Evolutionary conservation across 2,329 filamentous ascomycete species (phyloP).

Genomic region (Penicillium hesseltinei): DNA sequence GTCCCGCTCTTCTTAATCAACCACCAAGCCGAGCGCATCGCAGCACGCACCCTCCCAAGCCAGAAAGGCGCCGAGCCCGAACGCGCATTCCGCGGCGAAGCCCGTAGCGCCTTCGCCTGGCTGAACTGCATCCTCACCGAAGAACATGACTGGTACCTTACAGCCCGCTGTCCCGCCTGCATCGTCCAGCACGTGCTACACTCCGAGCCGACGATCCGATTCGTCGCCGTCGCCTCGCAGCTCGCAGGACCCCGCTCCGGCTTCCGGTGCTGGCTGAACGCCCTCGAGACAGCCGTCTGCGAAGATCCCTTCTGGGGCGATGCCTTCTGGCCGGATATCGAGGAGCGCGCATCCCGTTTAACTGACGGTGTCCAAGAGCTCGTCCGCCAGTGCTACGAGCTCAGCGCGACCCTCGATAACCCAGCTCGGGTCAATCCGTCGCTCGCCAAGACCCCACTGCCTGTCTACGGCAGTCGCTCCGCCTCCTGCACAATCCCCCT

Average conservation of each 20-base stretch:
- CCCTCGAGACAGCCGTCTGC: constrained; percentile 41
- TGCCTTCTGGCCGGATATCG: constrained; percentile 43
- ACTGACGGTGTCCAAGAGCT: constrained; percentile 42
- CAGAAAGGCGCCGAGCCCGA: constrained; percentile 53
- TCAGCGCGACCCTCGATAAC: constrained; percentile 30
- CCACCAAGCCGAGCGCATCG: constrained; percentile 54
- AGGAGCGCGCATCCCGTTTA: constrained; percentile 39
- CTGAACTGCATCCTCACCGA: constrained; percentile 58
- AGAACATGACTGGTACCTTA: constrained; percentile 58
- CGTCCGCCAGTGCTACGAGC: constrained; percentile 40
- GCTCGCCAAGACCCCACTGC: constrained; percentile 15
- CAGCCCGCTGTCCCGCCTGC: constrained; percentile 54
- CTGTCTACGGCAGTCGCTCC: constrained; percentile 21
- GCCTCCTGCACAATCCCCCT: constrained; percentile 26
- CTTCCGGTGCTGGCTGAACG: constrained; percentile 41
- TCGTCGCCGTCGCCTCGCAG: constrained; percentile 43
- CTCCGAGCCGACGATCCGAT: constrained; percentile 46
- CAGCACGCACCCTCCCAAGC: constrained; percentile 50
- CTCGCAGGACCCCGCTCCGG: constrained; percentile 38
- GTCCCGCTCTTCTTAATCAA: constrained; percentile 59
- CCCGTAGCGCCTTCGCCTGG: constrained; percentile 58
- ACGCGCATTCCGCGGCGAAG: constrained; percentile 56
- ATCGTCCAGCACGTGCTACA: constrained; percentile 44
- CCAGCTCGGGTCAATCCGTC: constrained; percentile 19
- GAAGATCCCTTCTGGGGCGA: constrained; percentile 47